A percentile compares a stretch with the other conserved stretches of the same genome.
Conservation (phyloP, 306 rosid species). For the Cicer bijugum region DNA sequence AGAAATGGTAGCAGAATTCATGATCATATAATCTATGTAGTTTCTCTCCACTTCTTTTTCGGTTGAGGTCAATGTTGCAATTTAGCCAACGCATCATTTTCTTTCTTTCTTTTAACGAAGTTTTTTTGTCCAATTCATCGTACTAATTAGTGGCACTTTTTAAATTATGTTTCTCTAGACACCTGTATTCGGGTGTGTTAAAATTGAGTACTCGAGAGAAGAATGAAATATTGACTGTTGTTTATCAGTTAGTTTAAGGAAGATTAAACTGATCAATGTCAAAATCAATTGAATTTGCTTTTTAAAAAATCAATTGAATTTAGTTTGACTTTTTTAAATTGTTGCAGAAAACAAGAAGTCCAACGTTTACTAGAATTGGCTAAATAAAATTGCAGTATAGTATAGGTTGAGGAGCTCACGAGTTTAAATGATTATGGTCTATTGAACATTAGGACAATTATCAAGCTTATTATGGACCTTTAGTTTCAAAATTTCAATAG, state of each 20-base stretch:
- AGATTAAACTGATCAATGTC: not conserved
- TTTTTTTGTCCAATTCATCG: not conserved
- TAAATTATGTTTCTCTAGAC: not conserved
- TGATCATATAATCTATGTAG: not conserved
- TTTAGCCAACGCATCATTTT: not conserved
- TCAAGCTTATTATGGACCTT: too few relatives aligned
- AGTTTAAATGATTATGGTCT: too few relatives aligned
- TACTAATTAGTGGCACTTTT: not conserved
- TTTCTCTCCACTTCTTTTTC: slow-evolving; percentile 3
- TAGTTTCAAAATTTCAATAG: too few relatives aligned
- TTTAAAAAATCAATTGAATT: too few relatives aligned
- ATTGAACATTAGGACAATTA: too few relatives aligned
- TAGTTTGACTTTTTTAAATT: not conserved
- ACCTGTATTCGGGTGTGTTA: not conserved
- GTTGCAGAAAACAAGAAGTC: not conserved
- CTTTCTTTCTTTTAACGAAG: not conserved
- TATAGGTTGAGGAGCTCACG: too few relatives aligned
- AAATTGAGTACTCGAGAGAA: not conserved
- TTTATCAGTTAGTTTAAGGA: not conserved
- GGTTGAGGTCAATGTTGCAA: not conserved
- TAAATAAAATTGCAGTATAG: too few relatives aligned
- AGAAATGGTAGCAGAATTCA: slow-evolving; percentile 33
- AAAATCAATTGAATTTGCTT: too few relatives aligned
- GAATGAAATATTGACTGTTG: not conserved
- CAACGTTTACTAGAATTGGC: not conserved